phyloP scores from a whole-genome alignment of 441 rosid species.

The Manihot esculenta region DNA sequence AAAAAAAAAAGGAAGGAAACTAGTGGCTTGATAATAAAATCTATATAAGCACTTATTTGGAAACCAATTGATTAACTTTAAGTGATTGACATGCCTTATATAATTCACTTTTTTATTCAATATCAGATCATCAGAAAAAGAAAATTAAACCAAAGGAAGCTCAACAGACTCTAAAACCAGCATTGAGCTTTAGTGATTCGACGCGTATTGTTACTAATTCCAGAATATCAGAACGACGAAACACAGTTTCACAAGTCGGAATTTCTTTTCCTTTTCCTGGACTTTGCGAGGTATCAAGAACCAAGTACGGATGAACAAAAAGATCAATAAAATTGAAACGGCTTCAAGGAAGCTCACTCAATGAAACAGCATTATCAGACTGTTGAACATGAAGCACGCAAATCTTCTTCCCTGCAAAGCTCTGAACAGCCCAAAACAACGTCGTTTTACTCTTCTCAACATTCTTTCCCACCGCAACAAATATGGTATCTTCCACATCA shows the following conservation, averaged over 20 bases:
- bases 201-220: not conserved
- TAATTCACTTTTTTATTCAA: not conserved
- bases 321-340: slow-evolving; percentile 13
- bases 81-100: not conserved
- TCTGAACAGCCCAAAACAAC: slow-evolving; percentile 65
- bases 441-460: slow-evolving; percentile 54
- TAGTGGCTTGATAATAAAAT: not conserved
- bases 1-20: not conserved
- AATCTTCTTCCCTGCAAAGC: slow-evolving; percentile 65
- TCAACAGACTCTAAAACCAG: slow-evolving; percentile 10
- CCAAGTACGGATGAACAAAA: slow-evolving; percentile 18
- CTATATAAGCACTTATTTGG: not conserved
- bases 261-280: slow-evolving; percentile 2
- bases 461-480: slow-evolving; percentile 73
- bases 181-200: not conserved
- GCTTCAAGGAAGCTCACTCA: slow-evolving; percentile 48
- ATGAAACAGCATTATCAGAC: slow-evolving; percentile 40
- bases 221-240: not conserved
- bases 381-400: slow-evolving; percentile 77
- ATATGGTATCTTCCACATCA: slow-evolving; percentile 62
- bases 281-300: slow-evolving; percentile 15
- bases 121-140: slow-evolving; percentile 9
- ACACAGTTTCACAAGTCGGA: slow-evolving; percentile 3
- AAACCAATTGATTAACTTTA: not conserved
- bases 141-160: slow-evolving; percentile 13